Evolutionary conservation across 2,329 filamentous ascomycete species (phyloP), one percentile per base, ranked within the genome.

Genomic region (Sporothrix schenckii): DNA sequence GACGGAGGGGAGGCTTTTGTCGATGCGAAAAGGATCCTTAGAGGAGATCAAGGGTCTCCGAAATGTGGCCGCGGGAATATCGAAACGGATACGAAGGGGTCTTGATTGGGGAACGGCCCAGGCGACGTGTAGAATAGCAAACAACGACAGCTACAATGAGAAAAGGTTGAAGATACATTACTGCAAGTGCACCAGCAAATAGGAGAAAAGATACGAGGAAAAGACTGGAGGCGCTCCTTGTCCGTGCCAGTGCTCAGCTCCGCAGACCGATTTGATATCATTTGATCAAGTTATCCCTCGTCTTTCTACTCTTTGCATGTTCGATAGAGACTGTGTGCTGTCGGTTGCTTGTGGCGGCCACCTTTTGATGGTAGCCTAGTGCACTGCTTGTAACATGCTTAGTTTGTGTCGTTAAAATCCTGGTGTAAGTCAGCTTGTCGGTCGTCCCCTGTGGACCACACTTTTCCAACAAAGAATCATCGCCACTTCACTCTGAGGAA

Each of bases 141-240:
- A 27, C 41, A 63, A 63, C 58, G 58, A 63, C 58, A 61, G n/a
- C 39, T 44, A 47, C 58, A 63, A 50, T 49, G 44, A 39, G 34
- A 66, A 53, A 11, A 13, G 21, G 30, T 41, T 41, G 49, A 66
- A 52, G 30, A 53, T 24, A 52, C 24, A 24, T 24, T 24, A 50
- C 50, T 14, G 19, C n/a, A 53, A 16, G 30, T 44, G 11, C 10
- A 3, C 49, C 11, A 16, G 44, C 24, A 13, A 44, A 27, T 49
- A 24, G 41, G 41, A 13, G 54, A 58, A 14, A 65, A 21, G 41
- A 49, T 9, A 63, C 11, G 21, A 19, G 14, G 13, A 39, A 39
- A 34, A 10, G 9, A 11, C 21, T 19, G 14, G 21, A 21, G 60
- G 21, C 5, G 41, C 34, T 21, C 24, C 3, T 24, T 34, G n/a